A percentile compares a stretch with the other conserved stretches of the same genome.
Conservation (phyloP, 1,284 basidiomycete genomes). For the Ustilago nuda region DNA sequence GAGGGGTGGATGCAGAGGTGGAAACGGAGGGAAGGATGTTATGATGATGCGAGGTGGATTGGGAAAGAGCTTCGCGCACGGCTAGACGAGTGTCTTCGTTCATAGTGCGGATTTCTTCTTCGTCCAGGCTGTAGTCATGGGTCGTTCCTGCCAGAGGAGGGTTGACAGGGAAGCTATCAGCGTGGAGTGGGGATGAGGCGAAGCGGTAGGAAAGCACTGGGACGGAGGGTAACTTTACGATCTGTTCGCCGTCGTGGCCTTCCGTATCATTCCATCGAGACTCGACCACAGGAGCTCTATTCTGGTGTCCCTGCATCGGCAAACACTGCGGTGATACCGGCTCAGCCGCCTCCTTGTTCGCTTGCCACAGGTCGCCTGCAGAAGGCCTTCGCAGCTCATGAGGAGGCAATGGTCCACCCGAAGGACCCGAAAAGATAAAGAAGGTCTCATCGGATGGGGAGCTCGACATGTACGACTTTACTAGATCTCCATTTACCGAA, state of each 20-base stretch:
- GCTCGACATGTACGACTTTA: conserved; percentile 31
- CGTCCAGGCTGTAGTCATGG: conserved; percentile 36
- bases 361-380: not conserved
- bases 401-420: not conserved
- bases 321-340: not conserved
- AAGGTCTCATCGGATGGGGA: conserved; percentile 35
- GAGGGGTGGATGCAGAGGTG: conserved; percentile 5
- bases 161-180: conserved; percentile 1
- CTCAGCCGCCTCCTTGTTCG: not conserved
- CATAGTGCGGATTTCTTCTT: conserved; percentile 48
- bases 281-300: not conserved
- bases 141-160: conserved; percentile 16
- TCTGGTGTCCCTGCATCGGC: not conserved
- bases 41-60: conserved; percentile 28
- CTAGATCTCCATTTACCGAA: conserved; percentile 23
- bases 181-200: conserved; percentile 23
- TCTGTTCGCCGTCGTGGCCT: not conserved
- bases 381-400: not conserved
- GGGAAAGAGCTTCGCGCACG: conserved; percentile 45
- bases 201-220: conserved; percentile 20
- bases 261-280: not conserved
- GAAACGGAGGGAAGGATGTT: conserved; percentile 12
- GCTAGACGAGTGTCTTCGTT: conserved; percentile 41
- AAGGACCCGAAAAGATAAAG: conserved; percentile 14
- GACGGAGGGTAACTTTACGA: not conserved